Evolutionary conservation across 2,329 filamentous ascomycete genomes (phyloP), one percentile per base, ranked within the genome.

Genomic region (Sclerotinia spermophila): DNA sequence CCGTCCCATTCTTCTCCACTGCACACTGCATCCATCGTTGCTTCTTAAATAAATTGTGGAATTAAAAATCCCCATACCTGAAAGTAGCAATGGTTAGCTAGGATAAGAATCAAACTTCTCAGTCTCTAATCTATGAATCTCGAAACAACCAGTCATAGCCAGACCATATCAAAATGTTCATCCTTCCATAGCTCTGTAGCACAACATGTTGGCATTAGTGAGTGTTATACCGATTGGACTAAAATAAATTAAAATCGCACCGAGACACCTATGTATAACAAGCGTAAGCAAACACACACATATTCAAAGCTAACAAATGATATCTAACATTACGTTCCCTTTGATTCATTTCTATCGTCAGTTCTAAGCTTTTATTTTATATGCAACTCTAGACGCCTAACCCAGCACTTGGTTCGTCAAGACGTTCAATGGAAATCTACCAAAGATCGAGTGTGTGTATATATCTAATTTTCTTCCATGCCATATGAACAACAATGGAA

Each of bases 331-430:
- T 35, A 53, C 62, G 33, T 65, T 27, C 45, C 44, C 17, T 8
- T 62, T 27, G 30, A 53, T 53, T 35, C 45, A 65, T 65, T 53
- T 53, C 33, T 65, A 65, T 53, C 33, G 40, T 53, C 62, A 33
- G 59, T 53, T 65, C 62, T 53, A 65, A 53, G 33, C 24, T 51
- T 40, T 40, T 40, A 40, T 38, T 65, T 48, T 65, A 65, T 65
- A 40, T 65, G 62, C 62, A 65, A 65, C 62, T 65, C 62, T 65
- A 53, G 45, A 65, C 62, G 62, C 45, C 62, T 65, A 65, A 65
- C 62, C 62, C 62, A 65, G 62, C 62, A 65, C 62, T 65, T 65
- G 62, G 62, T 65, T 65, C 62, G 62, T 65, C 45, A 65, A 65
- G 62, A 65, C 62, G 62, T 65, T 65, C 62, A 65, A 65, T 65